A percentile compares a stretch with the other conserved stretches of the same genome.
These are phyloP conservation scores for Colletotrichum destructivum DNA, from an alignment of 2,329 filamentous ascomycete species.

Conservation along the genomic window DNA sequence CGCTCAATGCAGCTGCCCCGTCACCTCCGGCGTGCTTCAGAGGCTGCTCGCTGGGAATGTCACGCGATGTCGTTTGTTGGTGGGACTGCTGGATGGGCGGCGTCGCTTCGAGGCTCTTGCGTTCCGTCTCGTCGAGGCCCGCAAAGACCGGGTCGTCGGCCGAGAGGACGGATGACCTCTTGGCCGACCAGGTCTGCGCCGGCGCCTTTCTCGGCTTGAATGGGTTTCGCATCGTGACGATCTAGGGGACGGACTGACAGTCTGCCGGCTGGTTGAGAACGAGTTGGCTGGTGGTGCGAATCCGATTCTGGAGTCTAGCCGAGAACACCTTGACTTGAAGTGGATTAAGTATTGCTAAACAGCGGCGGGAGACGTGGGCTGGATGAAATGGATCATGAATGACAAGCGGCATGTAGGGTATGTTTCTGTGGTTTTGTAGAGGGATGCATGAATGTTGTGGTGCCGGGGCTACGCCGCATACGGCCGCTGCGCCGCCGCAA, in stretches of 20 bases:
- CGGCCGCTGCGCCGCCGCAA: neutral
- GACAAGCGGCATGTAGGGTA: no score
- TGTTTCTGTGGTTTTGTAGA: neutral
- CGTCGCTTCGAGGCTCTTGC: neutral
- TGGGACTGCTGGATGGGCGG: neutral
- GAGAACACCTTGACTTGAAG: neutral
- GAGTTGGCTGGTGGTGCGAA: no score
- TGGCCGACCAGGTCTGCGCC: neutral
- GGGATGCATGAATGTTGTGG: neutral
- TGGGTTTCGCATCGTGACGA: conserved; percentile 53
- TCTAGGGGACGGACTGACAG: neutral
- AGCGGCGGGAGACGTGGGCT: neutral
- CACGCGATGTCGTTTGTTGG: neutral
- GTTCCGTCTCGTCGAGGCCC: neutral
- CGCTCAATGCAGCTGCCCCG: neutral
- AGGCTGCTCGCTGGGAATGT: neutral
- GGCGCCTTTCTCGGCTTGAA: conserved; percentile 16
- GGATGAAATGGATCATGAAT: neutral
- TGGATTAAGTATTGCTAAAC: no score
- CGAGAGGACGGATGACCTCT: neutral
- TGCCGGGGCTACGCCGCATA: neutral
- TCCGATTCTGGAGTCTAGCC: neutral
- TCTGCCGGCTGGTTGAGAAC: neutral
- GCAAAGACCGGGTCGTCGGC: conserved; percentile 7
- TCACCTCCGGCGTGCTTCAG: neutral